Percentiles rank a stretch among this genome's conserved stretches.
These are phyloP conservation scores for Xylariomycetidae sp. DNA, from an alignment of 2,329 filamentous ascomycete genomes.

Conservation along the genomic window DNA sequence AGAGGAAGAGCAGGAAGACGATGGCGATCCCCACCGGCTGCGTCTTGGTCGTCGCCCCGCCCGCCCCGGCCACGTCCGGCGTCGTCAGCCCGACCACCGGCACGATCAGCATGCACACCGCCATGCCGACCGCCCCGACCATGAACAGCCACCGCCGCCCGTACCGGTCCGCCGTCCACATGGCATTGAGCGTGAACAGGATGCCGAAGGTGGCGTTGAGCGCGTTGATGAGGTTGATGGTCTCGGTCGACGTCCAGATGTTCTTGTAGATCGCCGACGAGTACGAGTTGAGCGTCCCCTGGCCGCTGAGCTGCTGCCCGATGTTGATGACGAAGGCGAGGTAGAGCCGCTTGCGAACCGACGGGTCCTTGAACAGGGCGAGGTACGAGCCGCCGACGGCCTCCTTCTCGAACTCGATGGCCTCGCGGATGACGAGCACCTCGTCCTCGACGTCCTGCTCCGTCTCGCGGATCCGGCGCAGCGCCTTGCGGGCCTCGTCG, in stretches of 20 bases:
- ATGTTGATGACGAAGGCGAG: slow-evolving; percentile 65
- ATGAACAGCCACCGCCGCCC: slow-evolving; percentile 68
- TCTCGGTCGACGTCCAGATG: slow-evolving; percentile 54
- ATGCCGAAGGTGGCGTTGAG: slow-evolving; percentile 71
- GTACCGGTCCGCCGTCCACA: slow-evolving; percentile 69
- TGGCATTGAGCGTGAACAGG: slow-evolving; percentile 67
- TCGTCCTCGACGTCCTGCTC: slow-evolving; percentile 65
- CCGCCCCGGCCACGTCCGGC: slow-evolving; percentile 44
- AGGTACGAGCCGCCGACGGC: slow-evolving; percentile 58
- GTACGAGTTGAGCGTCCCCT: slow-evolving; percentile 69
- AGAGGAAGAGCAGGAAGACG: slow-evolving; percentile 63
- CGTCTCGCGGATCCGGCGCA: slow-evolving; percentile 57
- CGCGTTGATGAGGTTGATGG: slow-evolving; percentile 69
- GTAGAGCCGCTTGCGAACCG: slow-evolving; percentile 60
- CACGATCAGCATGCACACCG: slow-evolving; percentile 65
- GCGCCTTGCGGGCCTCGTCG: slow-evolving; percentile 54
- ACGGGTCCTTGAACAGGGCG: slow-evolving; percentile 66
- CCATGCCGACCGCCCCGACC: slow-evolving; percentile 64
- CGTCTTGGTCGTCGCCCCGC: slow-evolving; percentile 38
- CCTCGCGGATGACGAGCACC: slow-evolving; percentile 59
- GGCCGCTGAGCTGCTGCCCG: slow-evolving; percentile 68
- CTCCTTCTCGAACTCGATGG: slow-evolving; percentile 68
- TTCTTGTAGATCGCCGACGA: slow-evolving; percentile 71
- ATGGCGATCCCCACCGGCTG: slow-evolving; percentile 62
- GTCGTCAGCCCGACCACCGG: slow-evolving; percentile 42